phyloP scores from a whole-genome alignment of 2,329 filamentous ascomycete genomes.

The Ceratocystis ficicola region DNA sequence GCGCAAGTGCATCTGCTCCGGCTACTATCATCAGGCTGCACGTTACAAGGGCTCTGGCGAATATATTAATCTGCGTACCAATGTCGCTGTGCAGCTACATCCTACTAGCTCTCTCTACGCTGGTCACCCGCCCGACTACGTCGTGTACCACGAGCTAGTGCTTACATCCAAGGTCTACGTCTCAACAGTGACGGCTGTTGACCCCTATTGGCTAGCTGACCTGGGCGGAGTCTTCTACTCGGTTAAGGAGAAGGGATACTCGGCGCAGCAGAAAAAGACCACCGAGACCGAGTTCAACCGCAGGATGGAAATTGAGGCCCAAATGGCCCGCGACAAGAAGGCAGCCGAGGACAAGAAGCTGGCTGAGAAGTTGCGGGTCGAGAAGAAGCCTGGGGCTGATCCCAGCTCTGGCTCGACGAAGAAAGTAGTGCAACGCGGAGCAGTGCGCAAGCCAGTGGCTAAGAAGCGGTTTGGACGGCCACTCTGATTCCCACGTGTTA shows the following conservation, averaged over 20 bases:
- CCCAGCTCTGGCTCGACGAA: conserved; percentile 31
- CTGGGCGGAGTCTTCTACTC: conserved; percentile 95
- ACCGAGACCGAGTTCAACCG: conserved; percentile 86
- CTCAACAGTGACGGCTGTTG: conserved; percentile 89
- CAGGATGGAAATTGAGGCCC: conserved; percentile 82
- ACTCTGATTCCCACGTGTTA: conserved; percentile 11
- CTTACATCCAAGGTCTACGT: conserved; percentile 97
- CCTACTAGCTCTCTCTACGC: conserved; percentile 90
- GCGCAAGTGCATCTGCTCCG: conserved; percentile 90
- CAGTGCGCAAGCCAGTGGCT: conserved; percentile 40
- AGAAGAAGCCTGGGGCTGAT: conserved; percentile 29
- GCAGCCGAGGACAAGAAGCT: conserved; percentile 46
- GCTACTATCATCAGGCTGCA: conserved; percentile 96
- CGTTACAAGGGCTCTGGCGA: conserved; percentile 94
- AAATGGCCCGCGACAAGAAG: conserved; percentile 79
- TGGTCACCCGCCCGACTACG: conserved; percentile 89
- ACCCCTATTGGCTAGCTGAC: conserved; percentile 94
- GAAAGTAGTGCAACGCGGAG: conserved; percentile 50
- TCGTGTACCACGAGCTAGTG: conserved; percentile 96
- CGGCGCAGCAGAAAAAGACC: conserved; percentile 68
- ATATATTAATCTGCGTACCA: conserved; percentile 91
- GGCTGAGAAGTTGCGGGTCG: conserved; percentile 41
- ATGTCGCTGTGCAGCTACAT: conserved; percentile 85
- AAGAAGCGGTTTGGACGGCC: conserved; percentile 23
- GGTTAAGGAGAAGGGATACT: conserved; percentile 95